Evolutionary conservation across 2,329 filamentous ascomycete genomes (phyloP).

Genomic region (Tolypocladium cylindrosporum): DNA sequence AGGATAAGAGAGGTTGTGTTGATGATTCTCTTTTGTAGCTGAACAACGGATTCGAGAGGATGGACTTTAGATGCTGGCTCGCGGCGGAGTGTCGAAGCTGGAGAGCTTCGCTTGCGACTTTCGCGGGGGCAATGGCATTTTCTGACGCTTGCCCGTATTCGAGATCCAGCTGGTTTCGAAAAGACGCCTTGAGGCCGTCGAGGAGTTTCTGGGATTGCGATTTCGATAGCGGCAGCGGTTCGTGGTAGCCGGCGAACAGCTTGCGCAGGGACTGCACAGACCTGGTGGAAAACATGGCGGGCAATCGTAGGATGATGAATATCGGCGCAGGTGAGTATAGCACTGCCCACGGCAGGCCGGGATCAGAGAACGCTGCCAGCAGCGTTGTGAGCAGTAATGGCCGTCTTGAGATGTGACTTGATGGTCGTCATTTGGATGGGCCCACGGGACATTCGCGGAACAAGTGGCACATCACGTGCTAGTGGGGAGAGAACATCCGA

Average conservation of each 20-base stretch:
- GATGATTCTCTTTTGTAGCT: conserved; percentile 18
- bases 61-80: conserved; percentile 40
- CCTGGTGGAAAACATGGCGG: conserved; percentile 27
- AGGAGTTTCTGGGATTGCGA: conserved; percentile 45
- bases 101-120: conserved; percentile 8
- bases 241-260: conserved; percentile 34
- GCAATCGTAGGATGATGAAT: background rate
- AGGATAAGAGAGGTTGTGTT: conserved; percentile 8
- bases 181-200: conserved; percentile 45
- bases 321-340: conserved; percentile 15
- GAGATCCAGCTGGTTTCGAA: conserved; percentile 46
- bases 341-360: conserved; percentile 7
- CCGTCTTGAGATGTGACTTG: background rate
- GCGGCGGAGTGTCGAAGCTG: conserved; percentile 26
- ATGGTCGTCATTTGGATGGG: background rate
- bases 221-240: conserved; percentile 39
- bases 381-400: background rate
- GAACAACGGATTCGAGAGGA: conserved; percentile 49
- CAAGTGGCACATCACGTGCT: background rate
- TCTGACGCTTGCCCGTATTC: conserved; percentile 40
- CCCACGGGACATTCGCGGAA: background rate
- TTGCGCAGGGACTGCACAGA: conserved; percentile 25
- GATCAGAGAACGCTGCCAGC: conserved; percentile 1
- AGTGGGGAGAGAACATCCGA: background rate
- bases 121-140: conserved; percentile 6